A percentile compares a stretch with the other conserved stretches of the same genome.
Conservation (phyloP, 2,329 filamentous ascomycete species). For the Colletotrichum kahawae region DNA sequence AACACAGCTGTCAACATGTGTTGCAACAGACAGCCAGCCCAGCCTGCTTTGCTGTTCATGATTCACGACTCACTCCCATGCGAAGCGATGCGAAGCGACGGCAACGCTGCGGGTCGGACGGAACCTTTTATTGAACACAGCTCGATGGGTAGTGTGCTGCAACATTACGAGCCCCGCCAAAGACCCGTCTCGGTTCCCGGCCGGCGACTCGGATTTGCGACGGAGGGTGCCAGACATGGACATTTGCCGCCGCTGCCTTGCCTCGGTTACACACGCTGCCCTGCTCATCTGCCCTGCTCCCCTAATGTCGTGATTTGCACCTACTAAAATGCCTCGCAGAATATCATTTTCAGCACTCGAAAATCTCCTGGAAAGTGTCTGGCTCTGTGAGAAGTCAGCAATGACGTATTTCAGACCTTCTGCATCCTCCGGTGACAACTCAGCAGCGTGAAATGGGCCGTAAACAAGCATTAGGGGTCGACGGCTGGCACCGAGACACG, state of each 20-base stretch:
- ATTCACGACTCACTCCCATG: not conserved
- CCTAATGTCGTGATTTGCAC: not conserved
- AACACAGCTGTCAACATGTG: not conserved
- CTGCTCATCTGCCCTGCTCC: not conserved
- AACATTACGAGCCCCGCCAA: not conserved
- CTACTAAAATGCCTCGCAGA: not conserved
- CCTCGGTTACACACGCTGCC: not conserved
- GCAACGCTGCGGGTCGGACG: not conserved
- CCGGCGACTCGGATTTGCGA: not conserved
- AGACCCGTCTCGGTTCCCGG: not conserved
- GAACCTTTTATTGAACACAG: not conserved
- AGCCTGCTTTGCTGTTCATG: not conserved
- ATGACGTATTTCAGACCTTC: not conserved
- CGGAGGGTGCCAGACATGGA: not conserved
- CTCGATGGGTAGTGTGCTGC: not conserved
- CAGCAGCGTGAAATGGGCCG: not conserved
- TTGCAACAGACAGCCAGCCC: not conserved
- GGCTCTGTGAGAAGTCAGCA: not conserved
- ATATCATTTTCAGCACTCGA: not conserved
- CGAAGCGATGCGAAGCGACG: not conserved
- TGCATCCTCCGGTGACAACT: not conserved
- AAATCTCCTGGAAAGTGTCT: not conserved
- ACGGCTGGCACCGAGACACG: not conserved
- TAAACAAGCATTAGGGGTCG: conserved; percentile 14
- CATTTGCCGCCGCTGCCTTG: not conserved